These are phyloP conservation scores for Rutidosis leptorrhynchoides DNA, from an alignment of 129 eudicot species.

Conservation along the genomic window DNA sequence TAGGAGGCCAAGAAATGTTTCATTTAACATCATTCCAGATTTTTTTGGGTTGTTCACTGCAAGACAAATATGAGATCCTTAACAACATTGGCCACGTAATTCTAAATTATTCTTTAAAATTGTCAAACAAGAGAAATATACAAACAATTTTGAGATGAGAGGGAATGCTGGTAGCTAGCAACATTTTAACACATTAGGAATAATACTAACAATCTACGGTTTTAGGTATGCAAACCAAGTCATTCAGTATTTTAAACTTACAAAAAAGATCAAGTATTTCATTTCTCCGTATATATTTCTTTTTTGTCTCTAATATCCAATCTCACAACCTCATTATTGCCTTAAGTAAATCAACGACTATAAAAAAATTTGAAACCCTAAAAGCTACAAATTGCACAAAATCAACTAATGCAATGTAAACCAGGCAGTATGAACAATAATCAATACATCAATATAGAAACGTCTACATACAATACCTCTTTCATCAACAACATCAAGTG, in stretches of 20 bases:
- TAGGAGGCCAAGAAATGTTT: slow-evolving; percentile 92
- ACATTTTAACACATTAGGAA: too few relatives aligned
- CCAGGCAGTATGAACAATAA: background rate
- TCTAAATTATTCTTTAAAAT: background rate
- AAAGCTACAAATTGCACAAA: slow-evolving; percentile 13
- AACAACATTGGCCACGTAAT: slow-evolving; percentile 6
- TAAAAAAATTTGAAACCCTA: slow-evolving; percentile 17
- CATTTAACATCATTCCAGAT: slow-evolving; percentile 90
- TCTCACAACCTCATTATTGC: background rate
- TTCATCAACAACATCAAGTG: slow-evolving; percentile 96
- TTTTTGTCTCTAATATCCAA: background rate
- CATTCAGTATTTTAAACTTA: background rate
- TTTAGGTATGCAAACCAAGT: background rate
- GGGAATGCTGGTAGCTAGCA: background rate
- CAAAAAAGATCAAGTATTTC: background rate
- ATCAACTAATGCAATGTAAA: slow-evolving; percentile 1
- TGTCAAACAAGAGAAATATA: background rate
- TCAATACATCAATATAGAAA: background rate
- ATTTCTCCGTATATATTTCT: too few relatives aligned
- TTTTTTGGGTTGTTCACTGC: slow-evolving; percentile 97
- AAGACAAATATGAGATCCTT: slow-evolving; percentile 17
- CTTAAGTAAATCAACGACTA: background rate
- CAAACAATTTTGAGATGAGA: background rate
- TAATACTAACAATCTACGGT: too few relatives aligned
- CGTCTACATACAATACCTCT: slow-evolving; percentile 45